A percentile compares a stretch with the other conserved stretches of the same genome.
Conservation (phyloP, 2,329 filamentous ascomycete genomes). For the Arthroderma sp. region DNA sequence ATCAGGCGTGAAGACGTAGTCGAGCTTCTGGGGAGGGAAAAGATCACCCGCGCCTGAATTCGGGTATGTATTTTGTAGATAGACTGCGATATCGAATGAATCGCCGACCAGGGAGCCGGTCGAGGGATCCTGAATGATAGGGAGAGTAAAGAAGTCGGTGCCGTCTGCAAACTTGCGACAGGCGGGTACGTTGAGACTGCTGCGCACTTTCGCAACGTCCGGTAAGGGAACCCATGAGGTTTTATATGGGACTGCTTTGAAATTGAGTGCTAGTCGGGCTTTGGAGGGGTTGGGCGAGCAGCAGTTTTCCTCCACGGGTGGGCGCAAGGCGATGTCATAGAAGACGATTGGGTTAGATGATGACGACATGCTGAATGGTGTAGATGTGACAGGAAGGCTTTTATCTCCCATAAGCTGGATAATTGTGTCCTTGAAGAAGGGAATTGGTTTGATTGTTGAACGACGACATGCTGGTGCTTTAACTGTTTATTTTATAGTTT, state of each 20-base stretch:
- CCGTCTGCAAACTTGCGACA: conserved; percentile 45
- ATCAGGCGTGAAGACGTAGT: conserved; percentile 25
- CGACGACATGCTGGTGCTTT: too few species aligned
- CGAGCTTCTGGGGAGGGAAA: conserved; percentile 34
- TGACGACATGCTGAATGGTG: background rate
- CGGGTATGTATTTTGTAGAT: conserved; percentile 43
- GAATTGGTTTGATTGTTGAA: background rate
- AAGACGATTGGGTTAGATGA: conserved; percentile 22
- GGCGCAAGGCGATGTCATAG: conserved; percentile 36
- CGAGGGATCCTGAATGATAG: conserved; percentile 39
- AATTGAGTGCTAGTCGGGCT: conserved; percentile 37
- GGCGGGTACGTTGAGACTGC: conserved; percentile 33
- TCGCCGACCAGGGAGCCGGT: conserved; percentile 40
- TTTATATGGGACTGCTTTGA: conserved; percentile 35
- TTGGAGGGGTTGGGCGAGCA: conserved; percentile 41
- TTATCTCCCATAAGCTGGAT: background rate
- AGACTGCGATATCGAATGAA: conserved; percentile 52
- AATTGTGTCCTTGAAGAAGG: background rate
- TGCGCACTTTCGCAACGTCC: conserved; percentile 39
- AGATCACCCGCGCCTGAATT: conserved; percentile 33
- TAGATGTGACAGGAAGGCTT: background rate
- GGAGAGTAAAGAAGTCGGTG: conserved; percentile 47
- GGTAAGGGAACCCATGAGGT: conserved; percentile 42
- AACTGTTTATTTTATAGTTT: too few species aligned
- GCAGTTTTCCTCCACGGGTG: conserved; percentile 18